Evolutionary conservation across 331 rosid genomes (phyloP), one percentile per base, ranked within the genome.

Genomic region (Rosa hybrid): DNA sequence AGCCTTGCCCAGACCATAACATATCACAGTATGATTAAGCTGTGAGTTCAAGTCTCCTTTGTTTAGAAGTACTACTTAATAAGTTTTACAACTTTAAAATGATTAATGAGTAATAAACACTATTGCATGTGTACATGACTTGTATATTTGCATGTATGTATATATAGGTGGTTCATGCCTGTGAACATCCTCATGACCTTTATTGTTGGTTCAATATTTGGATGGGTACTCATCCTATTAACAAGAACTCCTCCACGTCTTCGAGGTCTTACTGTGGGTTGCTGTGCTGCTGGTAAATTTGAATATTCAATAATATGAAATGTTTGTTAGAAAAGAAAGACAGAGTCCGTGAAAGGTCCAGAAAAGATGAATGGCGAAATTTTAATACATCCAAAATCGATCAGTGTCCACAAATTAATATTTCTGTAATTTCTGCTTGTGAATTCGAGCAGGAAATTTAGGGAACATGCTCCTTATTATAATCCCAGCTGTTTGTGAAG

Each of bases 381-480:
- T 56, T 20, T 2, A 6, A 54, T 51, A 51, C 4, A 12, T 53
- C 21, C 21, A 7, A 53, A 54, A 56, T 56, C 62, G 12, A 20
- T 18, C 25, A 2, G 11, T 2, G 7, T 65, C 9, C 10, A 34
- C 46, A 14, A 30, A 7, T 34, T 34, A 34, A 34, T 20, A 6
- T 54, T 56, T 56, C 12, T n/a, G 27, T 57, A n/a, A 57, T 57
- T 2, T 56, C 4, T 57, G 12, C 63, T 57, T 57, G 13, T 57
- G 21, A 10, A 57, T 57, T 57, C 11, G 41, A 38, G 49, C 93
- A 94, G 98, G 97, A 68, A 94, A 92, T 82, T 77, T 94, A 82
- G 98, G 98, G 76, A 92, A 91, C 90, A 67, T 94, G 86, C 94
- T 82, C 4, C 87, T 94, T 54, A 87, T 94, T 82, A 90, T 94